Evolutionary conservation across 176 grass and related monocot genomes (phyloP).

Genomic region (Carex cristatella): DNA sequence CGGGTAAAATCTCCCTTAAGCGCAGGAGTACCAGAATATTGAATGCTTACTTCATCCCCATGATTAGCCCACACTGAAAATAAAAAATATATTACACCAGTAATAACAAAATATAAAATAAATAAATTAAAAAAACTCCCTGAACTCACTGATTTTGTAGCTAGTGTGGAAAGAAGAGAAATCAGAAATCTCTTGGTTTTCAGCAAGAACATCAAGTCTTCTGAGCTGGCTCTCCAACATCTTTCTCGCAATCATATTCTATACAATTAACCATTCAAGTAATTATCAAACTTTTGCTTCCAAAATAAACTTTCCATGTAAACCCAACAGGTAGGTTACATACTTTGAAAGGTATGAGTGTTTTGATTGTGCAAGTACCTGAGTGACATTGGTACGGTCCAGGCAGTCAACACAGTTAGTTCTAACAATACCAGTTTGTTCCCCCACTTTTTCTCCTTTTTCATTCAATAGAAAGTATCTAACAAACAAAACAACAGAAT

Average conservation of each 20-base stretch:
- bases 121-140: slow-evolving; percentile 9
- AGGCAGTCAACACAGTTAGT: slow-evolving; percentile 97
- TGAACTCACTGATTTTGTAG: slow-evolving; percentile 79
- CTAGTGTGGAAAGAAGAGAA: slow-evolving; percentile 69
- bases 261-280: slow-evolving; percentile 19
- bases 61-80: slow-evolving; percentile 95
- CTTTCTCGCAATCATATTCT: slow-evolving; percentile 95
- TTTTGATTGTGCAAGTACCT: slow-evolving; percentile 41
- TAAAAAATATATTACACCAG: slow-evolving; percentile 16
- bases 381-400: slow-evolving; percentile 98
- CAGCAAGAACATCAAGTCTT: slow-evolving; percentile 48
- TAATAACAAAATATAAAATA: slow-evolving; percentile 9
- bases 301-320: neutral
- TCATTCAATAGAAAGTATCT: slow-evolving; percentile 86
- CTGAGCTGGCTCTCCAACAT: slow-evolving; percentile 76
- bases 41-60: slow-evolving; percentile 97
- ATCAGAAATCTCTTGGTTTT: slow-evolving; percentile 52
- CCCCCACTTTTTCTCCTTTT: slow-evolving; percentile 58
- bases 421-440: slow-evolving; percentile 75
- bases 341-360: neutral
- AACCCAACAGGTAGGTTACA: neutral
- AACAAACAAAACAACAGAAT: slow-evolving; percentile 23
- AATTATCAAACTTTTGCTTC: slow-evolving; percentile 26
- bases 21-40: slow-evolving; percentile 96
- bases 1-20: slow-evolving; percentile 97